These are phyloP conservation scores for Penicillium ochrochloron DNA, from an alignment of 495 filamentous ascomycete genomes.

Conservation along the genomic window DNA sequence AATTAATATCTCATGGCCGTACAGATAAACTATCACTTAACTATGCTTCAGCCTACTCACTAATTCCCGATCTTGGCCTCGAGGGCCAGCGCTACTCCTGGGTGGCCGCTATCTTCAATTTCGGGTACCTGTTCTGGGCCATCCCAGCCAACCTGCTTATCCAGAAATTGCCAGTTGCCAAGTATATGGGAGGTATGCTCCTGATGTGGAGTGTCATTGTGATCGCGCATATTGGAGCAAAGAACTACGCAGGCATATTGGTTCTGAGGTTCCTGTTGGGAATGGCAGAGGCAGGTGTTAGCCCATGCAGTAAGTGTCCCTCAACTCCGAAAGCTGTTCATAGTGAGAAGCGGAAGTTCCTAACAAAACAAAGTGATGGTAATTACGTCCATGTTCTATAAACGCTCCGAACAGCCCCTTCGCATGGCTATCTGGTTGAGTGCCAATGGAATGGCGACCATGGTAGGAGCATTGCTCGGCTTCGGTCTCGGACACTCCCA, in stretches of 20 bases:
- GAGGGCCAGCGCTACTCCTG: slow-evolving; percentile 60
- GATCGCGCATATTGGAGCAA: slow-evolving; percentile 59
- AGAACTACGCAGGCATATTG: slow-evolving; percentile 60
- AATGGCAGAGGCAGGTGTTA: slow-evolving; percentile 66
- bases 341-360: not conserved
- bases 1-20: not conserved
- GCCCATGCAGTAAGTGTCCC: slow-evolving; percentile 43
- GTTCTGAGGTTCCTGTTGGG: slow-evolving; percentile 66
- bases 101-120: slow-evolving; percentile 56
- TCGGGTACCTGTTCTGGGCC: slow-evolving; percentile 56
- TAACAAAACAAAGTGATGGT: slow-evolving; percentile 41
- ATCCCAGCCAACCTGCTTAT: slow-evolving; percentile 58
- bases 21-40: slow-evolving; percentile 45
- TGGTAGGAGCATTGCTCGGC: slow-evolving; percentile 57
- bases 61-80: slow-evolving; percentile 47
- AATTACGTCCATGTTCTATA: slow-evolving; percentile 72
- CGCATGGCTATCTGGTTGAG: slow-evolving; percentile 68
- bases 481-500: slow-evolving; percentile 58
- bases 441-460: slow-evolving; percentile 62
- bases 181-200: slow-evolving; percentile 63
- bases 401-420: slow-evolving; percentile 65
- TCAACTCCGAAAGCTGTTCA: not conserved
- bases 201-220: slow-evolving; percentile 62
- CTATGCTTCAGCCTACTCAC: slow-evolving; percentile 46
- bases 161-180: slow-evolving; percentile 59